Conservation (phyloP, 306 rosid species). For the Cucurbita argyrosperma region DNA sequence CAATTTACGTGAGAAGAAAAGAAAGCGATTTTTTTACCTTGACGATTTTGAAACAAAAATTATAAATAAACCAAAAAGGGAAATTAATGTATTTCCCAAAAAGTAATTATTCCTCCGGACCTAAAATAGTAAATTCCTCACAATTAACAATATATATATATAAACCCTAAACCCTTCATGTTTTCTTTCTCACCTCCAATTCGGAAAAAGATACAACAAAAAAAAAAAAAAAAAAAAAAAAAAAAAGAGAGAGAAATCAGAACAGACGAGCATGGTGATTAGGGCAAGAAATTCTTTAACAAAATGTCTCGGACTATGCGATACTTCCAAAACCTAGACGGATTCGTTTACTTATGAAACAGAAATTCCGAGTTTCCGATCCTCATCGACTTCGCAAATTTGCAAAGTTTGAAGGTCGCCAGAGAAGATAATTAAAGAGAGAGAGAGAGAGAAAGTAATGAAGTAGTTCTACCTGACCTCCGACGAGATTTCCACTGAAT, state of each 20-base stretch:
- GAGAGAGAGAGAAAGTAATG: neutral
- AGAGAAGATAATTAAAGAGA: neutral
- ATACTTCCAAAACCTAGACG: neutral
- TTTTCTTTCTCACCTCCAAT: too few relatives aligned
- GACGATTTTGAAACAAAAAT: neutral
- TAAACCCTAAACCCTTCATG: too few relatives aligned
- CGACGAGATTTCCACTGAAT: conserved; percentile 76
- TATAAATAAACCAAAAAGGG: neutral
- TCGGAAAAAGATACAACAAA: too few relatives aligned
- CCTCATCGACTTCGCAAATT: neutral
- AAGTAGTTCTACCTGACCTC: conserved; percentile 51
- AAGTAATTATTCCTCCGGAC: neutral
- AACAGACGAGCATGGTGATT: neutral
- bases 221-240: too few relatives aligned
- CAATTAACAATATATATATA: neutral
- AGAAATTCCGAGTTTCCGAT: neutral
- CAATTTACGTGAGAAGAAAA: neutral
- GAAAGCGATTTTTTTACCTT: too few relatives aligned
- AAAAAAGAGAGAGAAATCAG: neutral
- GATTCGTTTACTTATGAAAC: neutral
- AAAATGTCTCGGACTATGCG: neutral
- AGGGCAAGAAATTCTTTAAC: neutral
- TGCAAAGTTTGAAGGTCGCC: neutral
- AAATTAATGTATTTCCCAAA: neutral
- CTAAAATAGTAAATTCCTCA: neutral